Evolutionary conservation across 768 basidiomycete species (phyloP).

Genomic region (Dendrothele bispora): DNA sequence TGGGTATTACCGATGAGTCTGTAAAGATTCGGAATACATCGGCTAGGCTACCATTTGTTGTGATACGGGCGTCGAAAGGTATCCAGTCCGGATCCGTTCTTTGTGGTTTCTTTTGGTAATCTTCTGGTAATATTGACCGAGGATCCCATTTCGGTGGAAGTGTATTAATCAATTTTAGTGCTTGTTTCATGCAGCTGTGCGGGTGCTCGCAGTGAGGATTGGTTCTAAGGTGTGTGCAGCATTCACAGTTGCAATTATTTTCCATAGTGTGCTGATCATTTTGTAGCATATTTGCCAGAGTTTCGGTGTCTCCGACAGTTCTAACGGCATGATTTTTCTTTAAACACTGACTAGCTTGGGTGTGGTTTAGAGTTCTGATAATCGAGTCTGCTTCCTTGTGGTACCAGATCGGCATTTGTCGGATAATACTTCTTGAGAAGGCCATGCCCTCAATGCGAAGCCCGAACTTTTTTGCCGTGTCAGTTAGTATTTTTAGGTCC

Average conservation of each 20-base stretch:
- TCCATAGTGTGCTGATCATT: neutral
- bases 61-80: neutral
- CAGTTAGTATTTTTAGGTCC: neutral
- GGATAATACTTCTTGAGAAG: neutral
- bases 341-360: constrained; percentile 1
- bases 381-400: constrained; percentile 2
- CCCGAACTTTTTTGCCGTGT: constrained; percentile 6
- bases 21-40: neutral
- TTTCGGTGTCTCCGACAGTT: constrained; percentile 6
- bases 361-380: constrained; percentile 5
- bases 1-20: too few relatives aligned
- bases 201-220: constrained; percentile 3
- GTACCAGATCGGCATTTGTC: constrained; percentile 13
- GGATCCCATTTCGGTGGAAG: constrained; percentile 7
- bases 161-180: neutral
- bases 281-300: neutral
- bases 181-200: constrained; percentile 3
- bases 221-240: neutral
- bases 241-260: constrained; percentile 5
- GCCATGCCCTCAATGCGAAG: neutral
- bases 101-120: neutral
- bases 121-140: neutral
- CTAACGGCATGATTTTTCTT: neutral
- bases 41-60: neutral
- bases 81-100: neutral